Conservation (phyloP, 169 alveolate species). For the Eimeria sp. region DNA sequence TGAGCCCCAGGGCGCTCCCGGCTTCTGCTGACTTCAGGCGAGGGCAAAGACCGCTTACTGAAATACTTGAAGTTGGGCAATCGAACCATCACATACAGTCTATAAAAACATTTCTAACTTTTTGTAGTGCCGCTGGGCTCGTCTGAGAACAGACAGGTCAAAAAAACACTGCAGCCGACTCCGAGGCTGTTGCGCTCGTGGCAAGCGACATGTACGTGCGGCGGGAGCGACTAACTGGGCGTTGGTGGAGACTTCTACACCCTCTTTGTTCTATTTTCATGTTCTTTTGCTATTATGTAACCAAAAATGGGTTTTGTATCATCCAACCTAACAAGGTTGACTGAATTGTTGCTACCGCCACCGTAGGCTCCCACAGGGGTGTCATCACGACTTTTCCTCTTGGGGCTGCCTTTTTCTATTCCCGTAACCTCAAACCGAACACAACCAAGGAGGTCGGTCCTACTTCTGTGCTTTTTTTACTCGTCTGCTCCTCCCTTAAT, state of each 20-base stretch:
- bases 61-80: background rate
- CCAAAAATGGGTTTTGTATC: background rate
- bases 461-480: background rate
- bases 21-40: background rate
- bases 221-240: background rate
- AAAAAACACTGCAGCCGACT: background rate
- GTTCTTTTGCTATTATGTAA: background rate
- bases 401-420: background rate
- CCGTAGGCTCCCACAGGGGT: slow-evolving; percentile 5
- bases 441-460: background rate
- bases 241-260: background rate
- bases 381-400: slow-evolving; percentile 6
- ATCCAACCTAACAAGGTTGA: background rate
- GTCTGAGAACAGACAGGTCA: background rate
- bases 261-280: background rate
- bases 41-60: background rate
- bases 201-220: background rate
- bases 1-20: background rate
- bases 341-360: background rate
- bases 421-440: background rate
- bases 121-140: background rate
- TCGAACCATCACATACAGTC: background rate
- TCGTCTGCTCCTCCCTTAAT: background rate
- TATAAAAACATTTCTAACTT: background rate
- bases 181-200: background rate